Evolutionary conservation across 768 basidiomycete genomes (phyloP), one percentile per base, ranked within the genome.

Genomic region (Russula olivacea): DNA sequence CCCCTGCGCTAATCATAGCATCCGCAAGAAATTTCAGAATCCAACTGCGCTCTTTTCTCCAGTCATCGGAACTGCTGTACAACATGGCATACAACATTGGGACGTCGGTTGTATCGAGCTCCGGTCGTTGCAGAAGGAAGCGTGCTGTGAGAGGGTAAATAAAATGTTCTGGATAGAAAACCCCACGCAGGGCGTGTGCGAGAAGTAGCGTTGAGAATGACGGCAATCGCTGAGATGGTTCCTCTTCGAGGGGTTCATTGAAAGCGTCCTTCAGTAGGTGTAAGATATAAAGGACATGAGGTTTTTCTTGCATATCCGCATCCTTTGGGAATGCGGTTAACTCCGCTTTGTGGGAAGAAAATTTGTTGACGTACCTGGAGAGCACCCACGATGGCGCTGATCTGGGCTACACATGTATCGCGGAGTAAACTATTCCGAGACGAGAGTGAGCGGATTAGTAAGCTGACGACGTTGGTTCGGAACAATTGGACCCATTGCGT

Each of bases 31-130:
- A 91, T 45, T 82, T 80, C 38, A 96, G 75, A 32, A 96, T 94
- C 94, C 94, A 98, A 1, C 79, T 80, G n/a, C 92, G 79, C 69
- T 96, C 93, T 73, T 85, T 88, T 75, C 85, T 88, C 88, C 91
- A 93, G 15, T 87, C 86, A 45, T 90, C 87, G 4, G 78, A 75
- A 23, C 79, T 81, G 68, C 89, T 91, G 71, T 93, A 97, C 4
- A 98, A 77, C 85, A 96, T 87, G 12, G 79, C 79, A 70, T 91
- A 98, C 5, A 99, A 75, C 86, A 98, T 86, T 0, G 96, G 96
- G 0, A 98, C 91, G 70, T 98, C 95, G 1, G 76, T 77, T 1
- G 76, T 75, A 69, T 98, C 95, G 8, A 98, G 75, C 59, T 85
- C 81, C 0, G 93, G 87, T 1, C 96, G 84, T 73, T 97, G 94